Evolutionary conservation across 2,329 filamentous ascomycete genomes (phyloP).

Genomic region (Colletotrichum zoysiae): DNA sequence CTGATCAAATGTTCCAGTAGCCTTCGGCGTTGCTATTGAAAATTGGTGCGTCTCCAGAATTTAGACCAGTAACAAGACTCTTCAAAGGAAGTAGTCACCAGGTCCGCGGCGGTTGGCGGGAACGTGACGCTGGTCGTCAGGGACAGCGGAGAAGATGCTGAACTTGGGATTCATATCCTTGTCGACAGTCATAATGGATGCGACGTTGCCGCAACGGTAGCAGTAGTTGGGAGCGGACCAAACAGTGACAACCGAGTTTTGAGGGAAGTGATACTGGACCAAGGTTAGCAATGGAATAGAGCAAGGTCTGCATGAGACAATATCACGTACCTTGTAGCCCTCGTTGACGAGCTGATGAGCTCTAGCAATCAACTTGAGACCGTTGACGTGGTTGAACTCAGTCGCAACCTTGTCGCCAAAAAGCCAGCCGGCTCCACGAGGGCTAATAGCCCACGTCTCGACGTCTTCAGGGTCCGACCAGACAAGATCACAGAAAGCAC

Average conservation of each 20-base stretch:
- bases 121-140: constrained; percentile 84
- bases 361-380: constrained; percentile 92
- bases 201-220: constrained; percentile 95
- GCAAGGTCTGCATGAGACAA: background rate
- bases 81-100: constrained; percentile 77
- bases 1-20: background rate
- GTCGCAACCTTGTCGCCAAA: constrained; percentile 98
- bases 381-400: constrained; percentile 98
- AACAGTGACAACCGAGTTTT: constrained; percentile 96
- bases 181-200: constrained; percentile 93
- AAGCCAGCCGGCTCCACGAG: constrained; percentile 95
- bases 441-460: constrained; percentile 95
- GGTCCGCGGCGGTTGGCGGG: constrained; percentile 77
- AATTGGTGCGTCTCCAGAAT: constrained; percentile 1
- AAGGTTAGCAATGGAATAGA: constrained; percentile 46
- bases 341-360: constrained; percentile 99
- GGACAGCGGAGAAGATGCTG: constrained; percentile 91
- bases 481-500: constrained; percentile 96
- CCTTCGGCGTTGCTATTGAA: background rate
- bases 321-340: constrained; percentile 83
- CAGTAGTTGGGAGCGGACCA: constrained; percentile 98
- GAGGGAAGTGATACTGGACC: constrained; percentile 86
- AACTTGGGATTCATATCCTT: constrained; percentile 90
- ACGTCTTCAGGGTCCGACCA: constrained; percentile 99
- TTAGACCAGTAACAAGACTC: constrained; percentile 27